Evolutionary conservation across 2,329 filamentous ascomycete species (phyloP).

Genomic region (Knoxdaviesia proteae): DNA sequence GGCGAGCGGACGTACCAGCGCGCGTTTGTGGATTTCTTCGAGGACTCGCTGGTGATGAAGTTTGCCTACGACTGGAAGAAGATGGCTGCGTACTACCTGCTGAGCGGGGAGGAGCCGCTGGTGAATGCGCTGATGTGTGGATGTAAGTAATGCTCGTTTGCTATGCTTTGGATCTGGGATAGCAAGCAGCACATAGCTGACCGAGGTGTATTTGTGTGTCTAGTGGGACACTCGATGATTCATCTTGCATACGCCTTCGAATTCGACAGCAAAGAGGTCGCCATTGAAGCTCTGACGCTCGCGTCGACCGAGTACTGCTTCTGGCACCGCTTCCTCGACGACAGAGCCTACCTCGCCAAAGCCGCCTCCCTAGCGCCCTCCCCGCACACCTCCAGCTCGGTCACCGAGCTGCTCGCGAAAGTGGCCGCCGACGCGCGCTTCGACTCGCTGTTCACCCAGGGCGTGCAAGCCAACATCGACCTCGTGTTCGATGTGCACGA

Average conservation of each 20-base stretch:
- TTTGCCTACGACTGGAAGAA: constrained; percentile 69
- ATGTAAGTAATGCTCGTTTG: constrained; percentile 28
- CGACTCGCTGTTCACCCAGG: constrained; percentile 38
- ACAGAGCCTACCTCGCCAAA: constrained; percentile 41
- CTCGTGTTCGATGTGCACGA: constrained; percentile 49
- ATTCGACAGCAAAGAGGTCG: constrained; percentile 63
- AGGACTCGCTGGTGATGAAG: constrained; percentile 60
- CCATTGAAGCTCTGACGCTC: constrained; percentile 69
- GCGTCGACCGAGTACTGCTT: constrained; percentile 36
- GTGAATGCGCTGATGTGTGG: constrained; percentile 63
- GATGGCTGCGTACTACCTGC: constrained; percentile 57
- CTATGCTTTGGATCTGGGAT: background rate
- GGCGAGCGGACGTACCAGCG: constrained; percentile 68
- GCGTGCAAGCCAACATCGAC: constrained; percentile 41
- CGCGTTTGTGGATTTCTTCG: constrained; percentile 86
- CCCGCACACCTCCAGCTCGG: constrained; percentile 36
- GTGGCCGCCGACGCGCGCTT: constrained; percentile 51
- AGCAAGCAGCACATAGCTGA: background rate
- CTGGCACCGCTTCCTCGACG: constrained; percentile 48
- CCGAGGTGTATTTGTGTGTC: background rate
- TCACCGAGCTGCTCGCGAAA: constrained; percentile 49
- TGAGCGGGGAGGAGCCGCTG: constrained; percentile 52
- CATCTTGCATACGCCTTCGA: constrained; percentile 91
- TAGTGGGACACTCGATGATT: constrained; percentile 80
- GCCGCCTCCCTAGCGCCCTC: constrained; percentile 19